phyloP scores from a whole-genome alignment of 108 stramenopile genomes.

The Nitzschia inconspicua region DNA sequence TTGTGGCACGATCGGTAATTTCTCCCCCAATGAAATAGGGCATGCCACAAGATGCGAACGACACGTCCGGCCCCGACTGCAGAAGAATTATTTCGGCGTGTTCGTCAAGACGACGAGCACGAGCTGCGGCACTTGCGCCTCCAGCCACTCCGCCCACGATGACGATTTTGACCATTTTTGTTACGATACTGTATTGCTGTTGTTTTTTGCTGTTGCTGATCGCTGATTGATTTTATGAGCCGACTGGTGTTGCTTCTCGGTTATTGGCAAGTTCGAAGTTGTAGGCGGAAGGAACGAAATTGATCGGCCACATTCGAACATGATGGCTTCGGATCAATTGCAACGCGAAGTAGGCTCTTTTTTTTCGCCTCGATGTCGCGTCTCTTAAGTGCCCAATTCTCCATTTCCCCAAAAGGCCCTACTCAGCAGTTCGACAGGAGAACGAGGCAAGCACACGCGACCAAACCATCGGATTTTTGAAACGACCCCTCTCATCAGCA shows the following conservation, averaged over 20 bases:
- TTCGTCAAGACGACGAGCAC: slow-evolving; percentile 60
- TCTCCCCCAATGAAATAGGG: slow-evolving; percentile 72
- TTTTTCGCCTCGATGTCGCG: too few species aligned
- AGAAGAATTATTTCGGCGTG: slow-evolving; percentile 52
- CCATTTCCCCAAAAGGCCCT: too few species aligned
- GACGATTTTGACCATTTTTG: slow-evolving; percentile 49
- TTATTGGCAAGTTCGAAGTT: too few species aligned
- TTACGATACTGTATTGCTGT: slow-evolving; percentile 7
- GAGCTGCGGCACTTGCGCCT: slow-evolving; percentile 64
- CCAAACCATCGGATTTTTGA: too few species aligned
- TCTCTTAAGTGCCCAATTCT: too few species aligned
- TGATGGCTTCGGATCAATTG: too few species aligned
- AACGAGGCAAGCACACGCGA: too few species aligned
- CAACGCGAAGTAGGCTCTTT: too few species aligned
- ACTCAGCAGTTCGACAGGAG: too few species aligned
- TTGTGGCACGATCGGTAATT: slow-evolving; percentile 52
- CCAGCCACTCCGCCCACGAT: slow-evolving; percentile 73
- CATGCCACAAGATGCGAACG: slow-evolving; percentile 70
- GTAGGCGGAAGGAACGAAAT: neutral
- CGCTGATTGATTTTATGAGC: slow-evolving; percentile 13
- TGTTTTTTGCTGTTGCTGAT: slow-evolving; percentile 9
- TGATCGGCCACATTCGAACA: too few species aligned
- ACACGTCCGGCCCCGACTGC: slow-evolving; percentile 62
- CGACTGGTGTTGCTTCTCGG: too few species aligned
- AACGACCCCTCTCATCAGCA: too few species aligned